Evolutionary conservation across 139 green algal species (phyloP).

Genomic region (Ettlia oleoabundans): DNA sequence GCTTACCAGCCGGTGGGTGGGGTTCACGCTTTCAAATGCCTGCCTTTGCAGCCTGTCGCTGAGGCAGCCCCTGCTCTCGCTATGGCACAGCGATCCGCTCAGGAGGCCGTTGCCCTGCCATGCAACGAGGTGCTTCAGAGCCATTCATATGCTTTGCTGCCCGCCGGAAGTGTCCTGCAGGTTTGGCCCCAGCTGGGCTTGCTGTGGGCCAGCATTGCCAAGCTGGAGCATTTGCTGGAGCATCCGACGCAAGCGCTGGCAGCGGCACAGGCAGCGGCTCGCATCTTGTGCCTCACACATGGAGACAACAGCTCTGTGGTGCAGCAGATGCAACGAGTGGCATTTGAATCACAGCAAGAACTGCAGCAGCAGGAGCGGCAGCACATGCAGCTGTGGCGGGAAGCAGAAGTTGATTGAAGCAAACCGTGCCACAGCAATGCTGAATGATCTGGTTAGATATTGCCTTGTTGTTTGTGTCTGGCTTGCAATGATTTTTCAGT

Average conservation of each 20-base stretch:
- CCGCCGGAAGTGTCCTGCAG: too few species aligned
- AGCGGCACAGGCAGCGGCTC: slow-evolving; percentile 37
- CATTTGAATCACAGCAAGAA: slow-evolving; percentile 20
- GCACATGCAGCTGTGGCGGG: background rate
- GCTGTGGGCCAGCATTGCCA: slow-evolving; percentile 40
- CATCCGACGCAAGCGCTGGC: slow-evolving; percentile 27
- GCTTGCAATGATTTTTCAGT: too few species aligned
- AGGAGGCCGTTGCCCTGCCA: too few species aligned
- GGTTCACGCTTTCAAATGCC: slow-evolving; percentile 46
- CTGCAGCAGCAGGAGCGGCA: background rate
- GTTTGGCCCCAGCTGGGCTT: slow-evolving; percentile 50
- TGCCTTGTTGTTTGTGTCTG: too few species aligned
- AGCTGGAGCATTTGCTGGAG: slow-evolving; percentile 37
- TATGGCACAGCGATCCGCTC: too few species aligned
- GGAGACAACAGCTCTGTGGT: background rate
- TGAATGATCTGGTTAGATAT: too few species aligned
- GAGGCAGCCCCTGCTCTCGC: too few species aligned
- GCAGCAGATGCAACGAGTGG: slow-evolving; percentile 25
- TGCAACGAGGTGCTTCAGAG: background rate
- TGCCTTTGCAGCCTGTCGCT: too few species aligned
- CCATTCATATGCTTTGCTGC: slow-evolving; percentile 8
- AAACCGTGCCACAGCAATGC: too few species aligned
- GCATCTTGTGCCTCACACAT: slow-evolving; percentile 49
- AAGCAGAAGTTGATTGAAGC: too few species aligned
- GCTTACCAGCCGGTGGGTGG: slow-evolving; percentile 58